These are phyloP conservation scores for Calvatia gigantea DNA, from an alignment of 768 basidiomycete species.

Conservation along the genomic window DNA sequence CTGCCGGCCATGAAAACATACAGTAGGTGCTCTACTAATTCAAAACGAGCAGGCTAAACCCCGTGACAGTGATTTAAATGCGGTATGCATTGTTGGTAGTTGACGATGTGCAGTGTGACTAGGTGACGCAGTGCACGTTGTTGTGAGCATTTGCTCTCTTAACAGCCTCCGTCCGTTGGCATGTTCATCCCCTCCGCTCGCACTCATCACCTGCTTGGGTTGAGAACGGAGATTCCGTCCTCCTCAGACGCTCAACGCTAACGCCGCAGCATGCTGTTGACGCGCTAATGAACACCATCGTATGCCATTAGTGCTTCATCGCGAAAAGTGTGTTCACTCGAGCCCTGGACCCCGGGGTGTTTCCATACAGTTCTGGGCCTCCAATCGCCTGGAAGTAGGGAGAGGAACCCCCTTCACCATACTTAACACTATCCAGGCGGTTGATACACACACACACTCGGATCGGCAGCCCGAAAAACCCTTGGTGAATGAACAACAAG, in stretches of 20 bases:
- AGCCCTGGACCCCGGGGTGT: not conserved
- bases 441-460: not conserved
- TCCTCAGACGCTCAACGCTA: not conserved
- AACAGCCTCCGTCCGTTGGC: constrained; percentile 68
- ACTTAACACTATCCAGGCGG: no score
- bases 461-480: not conserved
- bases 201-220: constrained; percentile 57
- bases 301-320: not conserved
- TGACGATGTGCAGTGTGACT: constrained; percentile 24
- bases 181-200: constrained; percentile 49
- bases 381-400: not conserved
- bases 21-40: no score
- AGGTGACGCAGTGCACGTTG: constrained; percentile 79
- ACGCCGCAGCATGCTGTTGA: no score
- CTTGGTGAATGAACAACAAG: not conserved
- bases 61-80: no score
- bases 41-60: no score
- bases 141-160: constrained; percentile 77
- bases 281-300: not conserved
- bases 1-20: no score
- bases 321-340: not conserved
- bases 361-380: not conserved
- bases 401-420: not conserved
- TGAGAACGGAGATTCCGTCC: constrained; percentile 37
- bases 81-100: no score